Conservation (phyloP, 2,329 filamentous ascomycete species). For the Aspergillus texensis region DNA sequence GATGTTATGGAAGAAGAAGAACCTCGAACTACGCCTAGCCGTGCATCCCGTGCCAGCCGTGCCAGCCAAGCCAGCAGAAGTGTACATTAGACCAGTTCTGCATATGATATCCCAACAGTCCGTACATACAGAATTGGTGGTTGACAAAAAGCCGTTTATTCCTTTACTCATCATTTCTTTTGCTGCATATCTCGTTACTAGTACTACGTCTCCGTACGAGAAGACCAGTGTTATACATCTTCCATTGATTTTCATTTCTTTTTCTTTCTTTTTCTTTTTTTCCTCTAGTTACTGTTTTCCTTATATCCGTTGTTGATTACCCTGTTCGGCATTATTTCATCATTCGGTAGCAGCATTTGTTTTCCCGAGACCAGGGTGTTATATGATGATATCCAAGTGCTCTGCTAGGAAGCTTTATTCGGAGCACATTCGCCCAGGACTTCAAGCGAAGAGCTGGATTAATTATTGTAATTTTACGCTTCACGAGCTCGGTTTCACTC, state of each 20-base stretch:
- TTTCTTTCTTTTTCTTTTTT: background rate
- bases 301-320: conserved; percentile 5
- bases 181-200: background rate
- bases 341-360: conserved; percentile 8
- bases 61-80: conserved; percentile 48
- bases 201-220: background rate
- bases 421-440: background rate
- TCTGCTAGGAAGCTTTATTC: conserved; percentile 5
- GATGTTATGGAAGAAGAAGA: conserved; percentile 89
- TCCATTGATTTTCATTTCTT: background rate
- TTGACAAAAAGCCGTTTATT: conserved; percentile 11
- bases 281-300: background rate
- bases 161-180: conserved; percentile 6
- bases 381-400: conserved; percentile 2
- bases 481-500: conserved; percentile 13
- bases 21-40: conserved; percentile 69
- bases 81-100: conserved; percentile 29
- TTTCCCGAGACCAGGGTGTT: conserved; percentile 5
- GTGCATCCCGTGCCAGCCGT: conserved; percentile 56
- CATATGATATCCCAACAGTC: conserved; percentile 12
- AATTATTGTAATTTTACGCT: conserved; percentile 26
- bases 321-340: conserved; percentile 1
- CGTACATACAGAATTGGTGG: conserved; percentile 16
- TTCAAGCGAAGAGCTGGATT: conserved; percentile 17
- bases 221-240: background rate